A percentile compares a stretch with the other conserved stretches of the same genome.
These are phyloP conservation scores for Silene latifolia DNA, from an alignment of 148 eudicot genomes.

Conservation along the genomic window DNA sequence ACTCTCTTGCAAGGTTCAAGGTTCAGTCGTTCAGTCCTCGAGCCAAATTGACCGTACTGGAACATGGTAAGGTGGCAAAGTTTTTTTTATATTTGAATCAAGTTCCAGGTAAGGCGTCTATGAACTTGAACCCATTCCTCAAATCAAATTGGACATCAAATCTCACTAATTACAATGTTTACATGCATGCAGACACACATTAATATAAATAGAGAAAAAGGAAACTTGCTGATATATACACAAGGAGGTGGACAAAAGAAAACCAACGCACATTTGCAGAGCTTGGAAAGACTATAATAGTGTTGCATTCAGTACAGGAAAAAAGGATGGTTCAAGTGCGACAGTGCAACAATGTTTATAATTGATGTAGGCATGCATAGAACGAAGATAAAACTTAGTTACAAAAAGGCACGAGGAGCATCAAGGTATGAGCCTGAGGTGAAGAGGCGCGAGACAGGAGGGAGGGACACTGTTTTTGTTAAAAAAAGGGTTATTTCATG, in stretches of 20 bases:
- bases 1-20: neutral
- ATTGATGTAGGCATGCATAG: neutral
- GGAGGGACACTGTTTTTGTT: too few relatives aligned
- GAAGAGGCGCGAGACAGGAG: too few relatives aligned
- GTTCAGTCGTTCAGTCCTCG: neutral
- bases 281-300: neutral
- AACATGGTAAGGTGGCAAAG: neutral
- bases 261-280: neutral
- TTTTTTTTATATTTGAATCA: too few relatives aligned
- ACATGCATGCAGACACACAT: neutral
- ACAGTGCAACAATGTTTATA: neutral
- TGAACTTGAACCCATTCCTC: neutral
- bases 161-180: neutral
- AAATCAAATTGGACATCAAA: neutral
- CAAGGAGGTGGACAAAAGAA: neutral
- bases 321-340: neutral
- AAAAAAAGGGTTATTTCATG: too few relatives aligned
- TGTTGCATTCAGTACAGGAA: neutral
- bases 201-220: neutral
- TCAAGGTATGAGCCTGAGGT: neutral
- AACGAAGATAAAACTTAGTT: neutral
- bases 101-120: neutral
- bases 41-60: neutral
- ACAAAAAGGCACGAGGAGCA: neutral
- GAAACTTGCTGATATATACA: neutral